Conservation (phyloP, 768 basidiomycete species). For the Leucocoprinus birnbaumii region DNA sequence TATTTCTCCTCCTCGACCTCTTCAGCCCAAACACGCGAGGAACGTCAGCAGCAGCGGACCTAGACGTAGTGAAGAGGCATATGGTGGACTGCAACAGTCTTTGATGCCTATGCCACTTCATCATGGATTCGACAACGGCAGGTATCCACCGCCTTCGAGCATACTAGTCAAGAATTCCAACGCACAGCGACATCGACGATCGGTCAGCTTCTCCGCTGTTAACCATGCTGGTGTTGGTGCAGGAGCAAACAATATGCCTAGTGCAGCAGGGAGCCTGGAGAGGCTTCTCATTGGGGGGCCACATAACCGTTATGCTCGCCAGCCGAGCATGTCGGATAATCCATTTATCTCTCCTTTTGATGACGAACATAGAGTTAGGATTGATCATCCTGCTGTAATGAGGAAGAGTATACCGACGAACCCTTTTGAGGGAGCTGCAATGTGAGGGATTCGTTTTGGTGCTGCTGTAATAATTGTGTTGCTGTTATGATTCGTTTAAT, state of each 20-base stretch:
- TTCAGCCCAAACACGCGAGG: background rate
- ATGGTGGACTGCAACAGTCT: background rate
- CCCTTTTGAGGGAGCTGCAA: conserved; percentile 36
- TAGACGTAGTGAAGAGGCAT: background rate
- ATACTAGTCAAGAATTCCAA: too few species aligned
- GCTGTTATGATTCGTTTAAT: background rate
- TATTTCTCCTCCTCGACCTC: conserved; percentile 6
- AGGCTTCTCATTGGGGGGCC: conserved; percentile 24
- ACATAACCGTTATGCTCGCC: conserved; percentile 39
- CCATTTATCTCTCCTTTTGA: conserved; percentile 83
- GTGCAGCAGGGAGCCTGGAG: conserved; percentile 11
- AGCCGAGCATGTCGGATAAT: conserved; percentile 36
- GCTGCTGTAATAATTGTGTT: background rate
- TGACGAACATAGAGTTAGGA: conserved; percentile 48
- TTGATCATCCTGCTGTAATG: conserved; percentile 24
- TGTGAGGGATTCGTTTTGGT: conserved; percentile 15
- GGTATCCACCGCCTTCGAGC: background rate
- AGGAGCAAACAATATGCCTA: conserved; percentile 19
- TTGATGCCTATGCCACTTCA: conserved; percentile 5
- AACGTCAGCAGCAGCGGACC: background rate
- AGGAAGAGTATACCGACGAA: conserved; percentile 50
- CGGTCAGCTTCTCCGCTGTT: conserved; percentile 10
- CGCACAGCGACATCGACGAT: conserved; percentile 12
- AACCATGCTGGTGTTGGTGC: conserved; percentile 17
- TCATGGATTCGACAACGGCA: conserved; percentile 4